These are phyloP conservation scores for Chytriomyces confervae DNA, from an alignment of 192 early-diverging fungal species.

Conservation along the genomic window DNA sequence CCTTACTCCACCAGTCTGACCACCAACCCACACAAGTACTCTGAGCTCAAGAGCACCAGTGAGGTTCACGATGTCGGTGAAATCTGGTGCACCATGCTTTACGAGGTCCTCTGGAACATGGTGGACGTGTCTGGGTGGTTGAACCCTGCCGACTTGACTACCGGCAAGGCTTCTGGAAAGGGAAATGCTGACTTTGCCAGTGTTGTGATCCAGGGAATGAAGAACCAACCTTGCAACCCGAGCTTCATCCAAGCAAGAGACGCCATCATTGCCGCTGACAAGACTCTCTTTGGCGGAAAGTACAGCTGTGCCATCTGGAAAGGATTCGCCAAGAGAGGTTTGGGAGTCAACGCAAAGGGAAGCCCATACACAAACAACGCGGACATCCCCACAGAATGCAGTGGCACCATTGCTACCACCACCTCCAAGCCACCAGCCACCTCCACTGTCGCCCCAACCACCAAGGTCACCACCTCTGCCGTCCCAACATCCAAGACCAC, in stretches of 20 bases:
- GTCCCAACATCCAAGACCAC: too few species aligned
- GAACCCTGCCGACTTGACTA: slow-evolving; percentile 13
- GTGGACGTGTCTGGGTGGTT: slow-evolving; percentile 2
- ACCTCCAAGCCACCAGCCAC: not conserved
- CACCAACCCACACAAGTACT: slow-evolving; percentile 46
- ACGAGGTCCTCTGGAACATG: slow-evolving; percentile 69
- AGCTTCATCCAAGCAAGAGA: slow-evolving; percentile 67
- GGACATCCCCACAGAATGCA: not conserved
- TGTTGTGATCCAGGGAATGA: slow-evolving; percentile 39
- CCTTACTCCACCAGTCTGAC: slow-evolving; percentile 65
- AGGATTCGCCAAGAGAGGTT: slow-evolving; percentile 72
- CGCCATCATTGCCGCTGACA: slow-evolving; percentile 68
- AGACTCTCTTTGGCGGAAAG: slow-evolving; percentile 51
- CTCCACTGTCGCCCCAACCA: not conserved
- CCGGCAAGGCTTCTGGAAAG: slow-evolving; percentile 58
- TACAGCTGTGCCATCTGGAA: slow-evolving; percentile 64
- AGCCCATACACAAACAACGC: not conserved
- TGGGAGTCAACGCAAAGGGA: slow-evolving; percentile 52
- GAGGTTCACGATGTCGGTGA: slow-evolving; percentile 66
- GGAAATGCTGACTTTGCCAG: slow-evolving; percentile 59
- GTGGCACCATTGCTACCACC: not conserved
- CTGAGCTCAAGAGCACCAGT: slow-evolving; percentile 34
- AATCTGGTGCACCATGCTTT: slow-evolving; percentile 66
- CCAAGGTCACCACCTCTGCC: not conserved
- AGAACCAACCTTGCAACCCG: slow-evolving; percentile 64